Evolutionary conservation across 106 monocot species (phyloP), one percentile per base, ranked within the genome.

Genomic region (Dendrobium catenatum): DNA sequence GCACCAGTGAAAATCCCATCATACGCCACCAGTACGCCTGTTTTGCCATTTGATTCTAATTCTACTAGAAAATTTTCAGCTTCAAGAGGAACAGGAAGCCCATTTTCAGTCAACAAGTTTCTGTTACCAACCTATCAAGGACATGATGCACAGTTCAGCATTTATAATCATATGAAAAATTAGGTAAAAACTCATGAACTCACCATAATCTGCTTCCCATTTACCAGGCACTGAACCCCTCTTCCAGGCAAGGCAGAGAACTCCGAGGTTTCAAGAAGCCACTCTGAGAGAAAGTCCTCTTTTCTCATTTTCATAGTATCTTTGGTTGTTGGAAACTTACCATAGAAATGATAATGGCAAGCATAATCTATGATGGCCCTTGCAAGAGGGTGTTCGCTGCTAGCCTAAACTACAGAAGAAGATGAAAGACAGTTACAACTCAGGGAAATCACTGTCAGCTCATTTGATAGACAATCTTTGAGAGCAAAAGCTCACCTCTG

Each of bases 341-440:
- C 85, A 67, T 93, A 95, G 79, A 89, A 95, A 89, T 93, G 95
- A 80, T 87, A 95, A 84, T 99, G 93, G 76, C 85, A 85, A 67
- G 88, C 86, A 76, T 99, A 93, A 76, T 95, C 89, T 70, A 99
- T 47, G 42, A 99, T 90, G n/a, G 98, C 98, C 80, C 81, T 93
- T 72, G 88, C 95, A 80, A 99, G 88, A 80, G 98, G 98, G 80
- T 99, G 98, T 75, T 99, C 98, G 48, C 98, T 99, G 84, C 89
- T 90, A 74, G 93, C 94, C 98, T 99, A 78, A 80, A 86, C 82
- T 87, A 91, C 79, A 86, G 16, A 68, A 85, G 90, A 80, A 89
- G 22, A 64, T 33, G 74, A 5, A 87, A 59, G 17, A 55, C 8
- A 80, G 73, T 67, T 47, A 82, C 49, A 46, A 4, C 73, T 42